Conservation (phyloP, 1,139 yeast genomes). For the Petasospora fabianii region DNA sequence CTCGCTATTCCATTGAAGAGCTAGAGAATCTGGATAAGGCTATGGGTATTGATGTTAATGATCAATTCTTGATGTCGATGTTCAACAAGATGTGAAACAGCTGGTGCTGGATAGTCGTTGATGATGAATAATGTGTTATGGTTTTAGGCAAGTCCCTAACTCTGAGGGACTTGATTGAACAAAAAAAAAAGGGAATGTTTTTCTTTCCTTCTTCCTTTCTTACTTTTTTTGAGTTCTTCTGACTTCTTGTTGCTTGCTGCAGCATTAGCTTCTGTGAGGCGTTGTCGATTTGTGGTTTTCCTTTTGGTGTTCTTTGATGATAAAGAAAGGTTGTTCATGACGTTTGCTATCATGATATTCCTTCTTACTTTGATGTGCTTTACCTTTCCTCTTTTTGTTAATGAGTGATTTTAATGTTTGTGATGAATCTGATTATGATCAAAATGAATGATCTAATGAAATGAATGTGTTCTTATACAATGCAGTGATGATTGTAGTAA, state of each 20-base stretch:
- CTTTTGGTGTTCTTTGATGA: no score
- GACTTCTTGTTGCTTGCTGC: no score
- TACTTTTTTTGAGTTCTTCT: no score
- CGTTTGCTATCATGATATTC: not conserved
- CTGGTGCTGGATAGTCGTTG: not conserved
- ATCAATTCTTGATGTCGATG: conserved; percentile 25
- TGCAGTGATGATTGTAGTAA: no score
- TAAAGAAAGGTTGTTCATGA: no score
- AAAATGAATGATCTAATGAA: conserved; percentile 12
- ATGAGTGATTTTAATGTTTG: conserved; percentile 8
- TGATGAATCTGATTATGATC: conserved; percentile 12
- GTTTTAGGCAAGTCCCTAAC: no score
- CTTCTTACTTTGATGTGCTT: not conserved
- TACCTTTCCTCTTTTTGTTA: not conserved
- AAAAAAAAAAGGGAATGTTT: no score
- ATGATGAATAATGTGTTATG: no score
- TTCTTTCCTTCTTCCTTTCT: no score
- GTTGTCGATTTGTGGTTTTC: no score
- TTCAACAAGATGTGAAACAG: conserved; percentile 20
- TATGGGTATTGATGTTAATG: conserved; percentile 27
- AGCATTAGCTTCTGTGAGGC: no score
- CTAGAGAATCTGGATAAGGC: conserved; percentile 27
- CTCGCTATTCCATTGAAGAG: conserved; percentile 25
- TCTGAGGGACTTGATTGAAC: no score
- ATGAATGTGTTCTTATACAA: conserved; percentile 4